A percentile compares a stretch with the other conserved stretches of the same genome.
Conservation (phyloP, 2,329 filamentous ascomycete species). For the Dactylonectria estremocensis region DNA sequence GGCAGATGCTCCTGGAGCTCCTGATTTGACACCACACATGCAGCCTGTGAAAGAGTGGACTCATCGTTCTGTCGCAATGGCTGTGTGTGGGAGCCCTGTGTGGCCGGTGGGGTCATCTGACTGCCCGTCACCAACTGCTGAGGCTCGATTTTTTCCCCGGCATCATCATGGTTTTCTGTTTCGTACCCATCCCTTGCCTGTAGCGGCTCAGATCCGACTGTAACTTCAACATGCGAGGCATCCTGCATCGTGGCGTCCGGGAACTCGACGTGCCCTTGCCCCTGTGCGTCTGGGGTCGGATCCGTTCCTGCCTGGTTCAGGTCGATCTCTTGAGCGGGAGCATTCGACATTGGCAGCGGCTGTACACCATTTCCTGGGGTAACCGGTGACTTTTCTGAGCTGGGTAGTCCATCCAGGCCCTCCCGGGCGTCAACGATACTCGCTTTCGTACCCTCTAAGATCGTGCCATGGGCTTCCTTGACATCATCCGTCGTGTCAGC, state of each 20-base stretch:
- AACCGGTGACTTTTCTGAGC: constrained; percentile 23
- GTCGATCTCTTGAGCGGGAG: constrained; percentile 19
- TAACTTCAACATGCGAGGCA: constrained; percentile 23
- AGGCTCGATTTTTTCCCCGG: constrained; percentile 21
- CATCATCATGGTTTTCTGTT: constrained; percentile 15
- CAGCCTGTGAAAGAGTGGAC: constrained; percentile 28
- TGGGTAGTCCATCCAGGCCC: constrained; percentile 19
- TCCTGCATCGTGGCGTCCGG: constrained; percentile 39
- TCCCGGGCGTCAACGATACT: constrained; percentile 20
- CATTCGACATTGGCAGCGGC: constrained; percentile 16
- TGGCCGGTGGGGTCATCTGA: constrained; percentile 44
- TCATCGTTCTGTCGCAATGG: constrained; percentile 28
- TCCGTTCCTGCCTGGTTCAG: constrained; percentile 12
- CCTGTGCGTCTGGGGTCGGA: constrained; percentile 21
- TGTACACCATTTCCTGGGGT: constrained; percentile 28
- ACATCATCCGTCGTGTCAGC: constrained; percentile 31
- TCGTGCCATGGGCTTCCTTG: constrained; percentile 26
- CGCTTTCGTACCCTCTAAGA: constrained; percentile 15
- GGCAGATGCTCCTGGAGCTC: constrained; percentile 36
- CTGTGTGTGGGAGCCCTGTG: constrained; percentile 37
- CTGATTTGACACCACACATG: constrained; percentile 27
- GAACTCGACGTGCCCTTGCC: constrained; percentile 20
- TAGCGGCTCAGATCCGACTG: constrained; percentile 15
- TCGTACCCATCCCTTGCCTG: constrained; percentile 15
- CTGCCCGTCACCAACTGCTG: constrained; percentile 32